Percentiles rank a stretch among this genome's conserved stretches.
These are phyloP conservation scores for Aspergillus sp. DNA, from an alignment of 2,329 filamentous ascomycete species.

Conservation along the genomic window DNA sequence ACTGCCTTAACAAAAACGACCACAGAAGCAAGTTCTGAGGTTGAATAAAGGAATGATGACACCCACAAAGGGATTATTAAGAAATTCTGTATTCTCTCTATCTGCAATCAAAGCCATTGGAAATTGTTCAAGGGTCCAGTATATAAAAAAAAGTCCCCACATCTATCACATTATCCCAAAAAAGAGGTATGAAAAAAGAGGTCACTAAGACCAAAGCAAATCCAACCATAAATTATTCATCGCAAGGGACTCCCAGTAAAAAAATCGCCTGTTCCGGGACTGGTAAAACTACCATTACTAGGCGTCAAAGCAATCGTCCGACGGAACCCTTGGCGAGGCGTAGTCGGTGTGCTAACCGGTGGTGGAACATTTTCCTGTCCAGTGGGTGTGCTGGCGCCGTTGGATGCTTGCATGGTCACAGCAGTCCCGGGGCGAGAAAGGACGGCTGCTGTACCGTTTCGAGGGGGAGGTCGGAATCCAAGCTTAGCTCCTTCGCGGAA, in stretches of 20 bases:
- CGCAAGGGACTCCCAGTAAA: slow-evolving; percentile 35
- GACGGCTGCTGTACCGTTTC: slow-evolving; percentile 26
- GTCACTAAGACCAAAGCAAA: background rate
- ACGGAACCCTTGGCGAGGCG: slow-evolving; percentile 37
- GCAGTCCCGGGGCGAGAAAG: slow-evolving; percentile 35
- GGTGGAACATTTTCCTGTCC: slow-evolving; percentile 15
- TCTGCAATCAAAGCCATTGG: no score
- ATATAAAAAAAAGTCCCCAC: no score
- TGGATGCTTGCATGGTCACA: slow-evolving; percentile 31
- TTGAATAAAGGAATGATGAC: no score
- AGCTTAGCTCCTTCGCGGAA: slow-evolving; percentile 60
- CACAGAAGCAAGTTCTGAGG: no score
- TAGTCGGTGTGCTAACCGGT: slow-evolving; percentile 29
- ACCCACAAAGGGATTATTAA: no score
- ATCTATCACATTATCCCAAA: no score
- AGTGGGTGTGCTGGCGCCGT: slow-evolving; percentile 37
- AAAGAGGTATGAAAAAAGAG: no score
- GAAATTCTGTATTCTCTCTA: no score
- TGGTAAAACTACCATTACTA: slow-evolving; percentile 36
- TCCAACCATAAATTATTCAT: slow-evolving; percentile 13
- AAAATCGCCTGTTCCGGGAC: slow-evolving; percentile 31
- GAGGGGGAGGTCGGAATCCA: slow-evolving; percentile 51
- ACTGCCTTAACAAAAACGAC: no score
- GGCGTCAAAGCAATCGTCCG: slow-evolving; percentile 37
- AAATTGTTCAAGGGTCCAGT: no score